A percentile compares a stretch with the other conserved stretches of the same genome.
These are phyloP conservation scores for Blastobotrys illinoisensis DNA, from an alignment of 1,139 yeast genomes.

Conservation along the genomic window DNA sequence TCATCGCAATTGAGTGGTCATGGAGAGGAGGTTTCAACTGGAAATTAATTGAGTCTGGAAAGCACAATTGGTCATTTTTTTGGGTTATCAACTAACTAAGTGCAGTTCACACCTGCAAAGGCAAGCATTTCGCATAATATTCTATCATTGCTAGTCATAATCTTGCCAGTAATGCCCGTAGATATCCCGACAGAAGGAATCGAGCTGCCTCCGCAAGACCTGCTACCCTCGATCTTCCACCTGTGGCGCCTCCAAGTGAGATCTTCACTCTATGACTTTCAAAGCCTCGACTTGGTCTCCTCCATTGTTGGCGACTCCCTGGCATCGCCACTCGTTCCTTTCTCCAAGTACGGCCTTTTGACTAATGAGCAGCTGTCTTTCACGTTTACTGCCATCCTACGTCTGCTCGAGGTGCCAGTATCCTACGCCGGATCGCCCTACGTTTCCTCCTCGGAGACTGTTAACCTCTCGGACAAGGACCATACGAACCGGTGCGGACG, in stretches of 20 bases:
- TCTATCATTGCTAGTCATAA: slow-evolving; percentile 33
- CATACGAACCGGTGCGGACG: slow-evolving; percentile 26
- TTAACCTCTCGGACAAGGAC: slow-evolving; percentile 21
- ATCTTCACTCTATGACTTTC: slow-evolving; percentile 58
- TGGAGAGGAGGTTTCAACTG: too few species aligned
- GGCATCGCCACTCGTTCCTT: slow-evolving; percentile 29
- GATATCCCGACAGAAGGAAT: background rate
- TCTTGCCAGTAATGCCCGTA: slow-evolving; percentile 27
- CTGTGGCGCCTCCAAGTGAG: slow-evolving; percentile 64
- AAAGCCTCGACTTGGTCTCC: slow-evolving; percentile 62
- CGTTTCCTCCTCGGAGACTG: slow-evolving; percentile 24
- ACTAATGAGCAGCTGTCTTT: slow-evolving; percentile 53
- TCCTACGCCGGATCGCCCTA: slow-evolving; percentile 36
- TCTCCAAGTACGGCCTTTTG: slow-evolving; percentile 55
- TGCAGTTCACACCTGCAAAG: slow-evolving; percentile 48
- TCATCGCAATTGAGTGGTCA: too few species aligned
- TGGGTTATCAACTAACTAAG: slow-evolving; percentile 7
- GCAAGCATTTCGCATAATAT: slow-evolving; percentile 55
- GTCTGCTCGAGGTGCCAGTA: slow-evolving; percentile 36
- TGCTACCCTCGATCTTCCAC: slow-evolving; percentile 57
- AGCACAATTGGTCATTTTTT: slow-evolving; percentile 1
- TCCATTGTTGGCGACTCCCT: slow-evolving; percentile 47
- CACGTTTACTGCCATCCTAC: slow-evolving; percentile 45
- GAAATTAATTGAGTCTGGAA: too few species aligned
- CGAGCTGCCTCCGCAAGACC: slow-evolving; percentile 20